Percentiles rank a stretch among this genome's conserved stretches.
phyloP scores from a whole-genome alignment of 345 rosid genomes.

The Rubroshorea leprosula region DNA sequence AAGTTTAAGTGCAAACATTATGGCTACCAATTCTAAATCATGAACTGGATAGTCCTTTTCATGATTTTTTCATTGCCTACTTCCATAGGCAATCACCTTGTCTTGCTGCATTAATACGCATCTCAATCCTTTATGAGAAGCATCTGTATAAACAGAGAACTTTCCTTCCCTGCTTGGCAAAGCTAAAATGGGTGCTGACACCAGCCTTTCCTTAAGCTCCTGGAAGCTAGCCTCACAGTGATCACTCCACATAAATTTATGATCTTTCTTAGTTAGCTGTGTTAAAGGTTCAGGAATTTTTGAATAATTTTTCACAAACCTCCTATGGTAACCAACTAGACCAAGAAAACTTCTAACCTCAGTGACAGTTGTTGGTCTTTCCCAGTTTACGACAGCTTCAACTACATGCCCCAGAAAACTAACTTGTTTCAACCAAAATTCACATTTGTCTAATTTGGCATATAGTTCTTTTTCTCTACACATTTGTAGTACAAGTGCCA shows the following conservation, averaged over 20 bases:
- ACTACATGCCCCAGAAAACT: not conserved
- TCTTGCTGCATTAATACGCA: too few relatives aligned
- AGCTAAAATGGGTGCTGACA: not conserved
- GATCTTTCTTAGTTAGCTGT: not conserved
- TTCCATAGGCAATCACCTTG: too few relatives aligned
- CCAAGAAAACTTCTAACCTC: slow-evolving; percentile 11
- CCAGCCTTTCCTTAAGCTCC: not conserved
- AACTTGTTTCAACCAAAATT: not conserved
- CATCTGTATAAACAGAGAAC: not conserved
- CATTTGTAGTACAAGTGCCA: too few relatives aligned
- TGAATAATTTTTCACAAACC: not conserved
- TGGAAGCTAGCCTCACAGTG: not conserved
- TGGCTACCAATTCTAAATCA: not conserved
- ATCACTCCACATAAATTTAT: not conserved
- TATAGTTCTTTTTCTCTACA: not conserved
- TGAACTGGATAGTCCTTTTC: too few relatives aligned
- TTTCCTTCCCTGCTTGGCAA: not conserved
- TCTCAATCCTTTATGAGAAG: too few relatives aligned
- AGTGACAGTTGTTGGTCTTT: not conserved
- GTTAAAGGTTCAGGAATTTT: not conserved
- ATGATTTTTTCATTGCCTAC: not conserved
- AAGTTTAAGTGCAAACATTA: not conserved
- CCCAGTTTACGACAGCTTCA: not conserved
- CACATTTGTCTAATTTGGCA: too few relatives aligned
- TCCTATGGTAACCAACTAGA: slow-evolving; percentile 1